These are phyloP conservation scores for Debaryomyces maramus DNA, from an alignment of 805 yeast species.

Conservation along the genomic window DNA sequence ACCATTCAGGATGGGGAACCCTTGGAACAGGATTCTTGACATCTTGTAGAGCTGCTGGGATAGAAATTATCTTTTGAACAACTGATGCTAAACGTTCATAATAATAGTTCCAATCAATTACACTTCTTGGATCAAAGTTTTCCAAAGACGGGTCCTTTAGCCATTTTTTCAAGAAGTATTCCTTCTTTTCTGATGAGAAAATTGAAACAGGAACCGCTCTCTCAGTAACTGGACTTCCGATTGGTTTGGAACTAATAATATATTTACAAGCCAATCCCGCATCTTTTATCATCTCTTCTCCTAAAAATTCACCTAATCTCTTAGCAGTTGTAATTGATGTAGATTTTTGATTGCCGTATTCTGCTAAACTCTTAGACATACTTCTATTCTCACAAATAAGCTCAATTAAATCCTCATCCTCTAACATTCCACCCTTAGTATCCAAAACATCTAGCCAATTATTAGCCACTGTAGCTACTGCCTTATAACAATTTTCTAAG, in stretches of 20 bases:
- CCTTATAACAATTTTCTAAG: constrained; percentile 75
- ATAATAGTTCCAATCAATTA: constrained; percentile 93
- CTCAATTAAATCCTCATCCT: constrained; percentile 91
- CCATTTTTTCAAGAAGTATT: constrained; percentile 82
- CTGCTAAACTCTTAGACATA: constrained; percentile 89
- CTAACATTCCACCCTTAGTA: constrained; percentile 79
- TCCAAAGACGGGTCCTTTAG: constrained; percentile 72
- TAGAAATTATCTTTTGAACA: constrained; percentile 89
- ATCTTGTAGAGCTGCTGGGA: constrained; percentile 94
- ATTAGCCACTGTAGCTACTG: constrained; percentile 91
- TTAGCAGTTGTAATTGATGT: constrained; percentile 95
- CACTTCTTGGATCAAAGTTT: constrained; percentile 81
- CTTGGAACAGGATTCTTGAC: constrained; percentile 91
- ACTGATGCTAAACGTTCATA: constrained; percentile 89
- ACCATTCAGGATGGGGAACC: constrained; percentile 93
- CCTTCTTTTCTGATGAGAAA: constrained; percentile 85
- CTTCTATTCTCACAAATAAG: constrained; percentile 94
- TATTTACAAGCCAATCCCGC: constrained; percentile 95
- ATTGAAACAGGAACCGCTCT: constrained; percentile 96
- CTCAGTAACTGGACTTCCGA: constrained; percentile 88
- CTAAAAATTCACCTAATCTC: constrained; percentile 90
- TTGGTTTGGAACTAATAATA: constrained; percentile 81
- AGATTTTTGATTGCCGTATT: constrained; percentile 87
- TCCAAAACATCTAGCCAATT: constrained; percentile 95
- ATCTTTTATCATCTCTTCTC: constrained; percentile 94